Percentiles rank a stretch among this genome's conserved stretches.
Evolutionary conservation across 1,139 yeast genomes (phyloP).

Genomic region (Scheffersomyces illinoinensis): DNA sequence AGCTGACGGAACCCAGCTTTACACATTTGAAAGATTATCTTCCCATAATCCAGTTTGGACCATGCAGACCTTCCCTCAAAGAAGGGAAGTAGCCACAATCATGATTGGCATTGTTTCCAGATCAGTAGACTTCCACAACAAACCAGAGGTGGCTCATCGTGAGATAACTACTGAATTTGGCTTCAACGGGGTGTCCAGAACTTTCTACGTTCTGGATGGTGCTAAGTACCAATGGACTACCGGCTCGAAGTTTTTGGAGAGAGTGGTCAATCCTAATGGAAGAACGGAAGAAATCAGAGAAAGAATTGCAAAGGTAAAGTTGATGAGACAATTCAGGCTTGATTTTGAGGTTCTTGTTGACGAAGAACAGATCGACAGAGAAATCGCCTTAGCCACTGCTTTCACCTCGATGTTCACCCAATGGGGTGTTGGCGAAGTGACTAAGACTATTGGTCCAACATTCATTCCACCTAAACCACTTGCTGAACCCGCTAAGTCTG

Average conservation of each 20-base stretch:
- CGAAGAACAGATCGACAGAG: constrained; percentile 44
- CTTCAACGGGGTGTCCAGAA: constrained; percentile 35
- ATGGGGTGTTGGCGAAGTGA: constrained; percentile 58
- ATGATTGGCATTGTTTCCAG: constrained; percentile 48
- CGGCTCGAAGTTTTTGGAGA: constrained; percentile 51
- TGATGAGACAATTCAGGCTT: constrained; percentile 58
- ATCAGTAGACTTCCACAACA: constrained; percentile 52
- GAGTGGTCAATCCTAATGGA: constrained; percentile 53
- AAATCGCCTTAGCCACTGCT: constrained; percentile 56
- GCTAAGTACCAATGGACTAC: constrained; percentile 56
- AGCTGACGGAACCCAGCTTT: constrained; percentile 39
- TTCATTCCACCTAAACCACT: constrained; percentile 13
- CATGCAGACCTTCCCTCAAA: constrained; percentile 43
- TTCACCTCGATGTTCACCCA: constrained; percentile 63
- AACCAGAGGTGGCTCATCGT: constrained; percentile 47
- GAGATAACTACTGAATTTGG: constrained; percentile 34
- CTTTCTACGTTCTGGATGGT: constrained; percentile 53
- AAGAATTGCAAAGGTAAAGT: constrained; percentile 54
- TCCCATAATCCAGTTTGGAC: constrained; percentile 54
- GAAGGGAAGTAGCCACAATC: constrained; percentile 53
- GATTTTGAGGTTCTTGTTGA: constrained; percentile 61
- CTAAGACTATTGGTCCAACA: constrained; percentile 58
- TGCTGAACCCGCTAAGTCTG: background rate
- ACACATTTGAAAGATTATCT: constrained; percentile 54
- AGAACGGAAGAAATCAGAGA: constrained; percentile 54